Conservation (phyloP, 116 monocot species). For the Posidonia oceanica region DNA sequence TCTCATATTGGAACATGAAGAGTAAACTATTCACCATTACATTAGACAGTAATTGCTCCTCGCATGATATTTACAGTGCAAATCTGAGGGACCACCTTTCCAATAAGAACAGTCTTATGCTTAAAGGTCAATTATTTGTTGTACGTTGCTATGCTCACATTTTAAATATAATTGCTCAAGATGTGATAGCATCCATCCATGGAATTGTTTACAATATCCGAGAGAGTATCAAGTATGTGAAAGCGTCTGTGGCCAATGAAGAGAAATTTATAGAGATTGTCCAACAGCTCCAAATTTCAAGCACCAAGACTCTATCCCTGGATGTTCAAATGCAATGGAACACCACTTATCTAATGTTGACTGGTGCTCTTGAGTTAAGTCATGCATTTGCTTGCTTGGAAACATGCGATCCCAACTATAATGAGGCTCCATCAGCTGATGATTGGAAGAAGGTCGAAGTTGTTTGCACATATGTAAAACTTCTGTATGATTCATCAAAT, state of each 20-base stretch:
- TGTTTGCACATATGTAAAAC: constrained; percentile 53
- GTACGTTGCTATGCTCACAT: constrained; percentile 84
- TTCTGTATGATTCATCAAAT: constrained; percentile 68
- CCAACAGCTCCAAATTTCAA: constrained; percentile 49
- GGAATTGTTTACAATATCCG: constrained; percentile 79
- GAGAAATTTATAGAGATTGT: constrained; percentile 73
- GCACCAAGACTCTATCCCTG: constrained; percentile 38
- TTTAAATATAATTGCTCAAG: constrained; percentile 65
- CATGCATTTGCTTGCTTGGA: constrained; percentile 61
- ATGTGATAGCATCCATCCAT: constrained; percentile 82
- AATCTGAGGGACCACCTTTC: constrained; percentile 74
- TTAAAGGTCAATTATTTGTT: constrained; percentile 78
- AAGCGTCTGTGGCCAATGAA: constrained; percentile 55
- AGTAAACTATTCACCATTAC: constrained; percentile 76
- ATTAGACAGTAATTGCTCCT: constrained; percentile 73
- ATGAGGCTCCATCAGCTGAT: constrained; percentile 66
- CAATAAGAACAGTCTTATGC: constrained; percentile 66
- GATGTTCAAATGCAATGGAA: constrained; percentile 74
- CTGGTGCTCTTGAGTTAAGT: constrained; percentile 54
- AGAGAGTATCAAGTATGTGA: constrained; percentile 82
- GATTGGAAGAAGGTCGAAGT: constrained; percentile 85
- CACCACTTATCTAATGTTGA: constrained; percentile 82
- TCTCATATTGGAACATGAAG: constrained; percentile 80
- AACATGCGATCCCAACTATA: constrained; percentile 65
- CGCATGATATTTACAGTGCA: constrained; percentile 86